Evolutionary conservation across 768 basidiomycete species (phyloP), one percentile per base, ranked within the genome.

Genomic region (Cystofilobasidium macerans): DNA sequence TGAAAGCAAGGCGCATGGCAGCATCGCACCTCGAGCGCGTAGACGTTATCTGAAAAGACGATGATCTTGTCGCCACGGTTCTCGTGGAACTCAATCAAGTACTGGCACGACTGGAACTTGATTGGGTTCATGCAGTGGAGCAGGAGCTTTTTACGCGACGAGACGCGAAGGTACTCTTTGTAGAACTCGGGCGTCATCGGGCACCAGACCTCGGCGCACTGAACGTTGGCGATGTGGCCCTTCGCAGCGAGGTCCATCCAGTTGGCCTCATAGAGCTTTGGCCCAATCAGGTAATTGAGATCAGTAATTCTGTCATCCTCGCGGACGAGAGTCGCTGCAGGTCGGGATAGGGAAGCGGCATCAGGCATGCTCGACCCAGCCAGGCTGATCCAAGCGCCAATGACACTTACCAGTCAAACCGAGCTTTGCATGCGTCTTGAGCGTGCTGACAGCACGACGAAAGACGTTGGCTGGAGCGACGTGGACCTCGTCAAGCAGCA

Each of bases 211-310:
- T 99, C 95, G 20, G 95, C 95, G 74, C 95, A 99, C 89, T 98
- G 71, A n/a, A 99, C 95, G 73, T 95, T 98, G 9, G 95, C 95
- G 73, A 99, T 99, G 76, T 99, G 95, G 2, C 95, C 95, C 77
- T 98, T 98, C 68, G 90, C 91, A 61, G 95, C 95, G 71, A 99
- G 84, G 76, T 99, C 95, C 94, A 99, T 98, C 95, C 95, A 99
- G 75, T 99, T 99, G 6, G 95, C 95, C 78, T 99, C 95, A 74
- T 99, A 99, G 35, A 99, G 82, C 77, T 99, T 99, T 13, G 95
- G 95, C 9, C 95, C 95, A 75, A 99, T 98, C 86, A 98, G 89
- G 73, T 98, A 99, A 74, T 98, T 98, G 64, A 99, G 80, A 77
- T 99, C 95, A 20, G 87, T 86, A 73, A 99, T 98, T 79, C 97